Evolutionary conservation across 1,284 basidiomycete species (phyloP).

Genomic region (Apiotrichum veenhuisii): DNA sequence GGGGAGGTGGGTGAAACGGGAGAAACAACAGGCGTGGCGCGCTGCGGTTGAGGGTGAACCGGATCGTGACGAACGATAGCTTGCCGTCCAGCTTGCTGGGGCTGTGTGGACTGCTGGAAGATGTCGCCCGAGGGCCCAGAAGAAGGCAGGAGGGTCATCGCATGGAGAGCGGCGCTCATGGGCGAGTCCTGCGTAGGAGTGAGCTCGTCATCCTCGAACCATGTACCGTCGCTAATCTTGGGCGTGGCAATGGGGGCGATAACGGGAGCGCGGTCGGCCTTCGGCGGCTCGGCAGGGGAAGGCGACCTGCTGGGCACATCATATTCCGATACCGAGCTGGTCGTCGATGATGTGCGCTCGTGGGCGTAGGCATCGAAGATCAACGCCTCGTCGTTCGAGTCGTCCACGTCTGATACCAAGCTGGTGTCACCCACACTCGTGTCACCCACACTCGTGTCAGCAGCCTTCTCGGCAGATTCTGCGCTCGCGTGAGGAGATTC

Average conservation of each 20-base stretch:
- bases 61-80: not conserved
- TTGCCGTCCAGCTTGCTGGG: conserved; percentile 1
- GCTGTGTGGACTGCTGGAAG: not conserved
- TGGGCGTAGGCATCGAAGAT: conserved; percentile 77
- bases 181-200: conserved; percentile 44
- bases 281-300: conserved; percentile 24
- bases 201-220: conserved; percentile 38
- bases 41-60: conserved; percentile 4
- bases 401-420: conserved; percentile 23
- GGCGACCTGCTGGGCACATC: conserved; percentile 46
- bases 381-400: conserved; percentile 67
- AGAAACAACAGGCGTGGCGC: not conserved
- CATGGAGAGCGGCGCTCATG: conserved; percentile 17
- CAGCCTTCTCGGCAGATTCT: conserved; percentile 12
- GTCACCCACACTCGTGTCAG: conserved; percentile 3
- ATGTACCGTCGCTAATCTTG: conserved; percentile 21
- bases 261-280: conserved; percentile 17
- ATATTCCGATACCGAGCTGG: conserved; percentile 47
- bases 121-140: conserved; percentile 8
- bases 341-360: conserved; percentile 18
- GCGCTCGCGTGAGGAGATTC: conserved; percentile 20
- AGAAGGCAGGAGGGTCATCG: conserved; percentile 9
- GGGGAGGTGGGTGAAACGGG: no score
- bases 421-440: conserved; percentile 14
- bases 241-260: conserved; percentile 19